These are phyloP conservation scores for Phialophora verrucosa DNA, from an alignment of 2,329 filamentous ascomycete genomes.

Conservation along the genomic window DNA sequence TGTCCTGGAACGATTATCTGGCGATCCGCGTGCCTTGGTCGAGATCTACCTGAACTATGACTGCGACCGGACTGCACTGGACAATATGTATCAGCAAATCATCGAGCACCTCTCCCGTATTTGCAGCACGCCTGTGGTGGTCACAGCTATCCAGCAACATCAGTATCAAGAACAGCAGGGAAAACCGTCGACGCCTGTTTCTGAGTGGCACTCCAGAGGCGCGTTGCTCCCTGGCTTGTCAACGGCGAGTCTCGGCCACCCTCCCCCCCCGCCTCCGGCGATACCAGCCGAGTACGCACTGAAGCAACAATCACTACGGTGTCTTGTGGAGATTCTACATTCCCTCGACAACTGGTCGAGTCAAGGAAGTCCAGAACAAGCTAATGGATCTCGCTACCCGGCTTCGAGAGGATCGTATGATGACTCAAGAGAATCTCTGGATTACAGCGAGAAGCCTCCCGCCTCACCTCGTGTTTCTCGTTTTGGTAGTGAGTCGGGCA, in stretches of 20 bases:
- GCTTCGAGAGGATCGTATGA: conserved; percentile 61
- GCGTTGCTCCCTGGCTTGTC: conserved; percentile 86
- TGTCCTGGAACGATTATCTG: conserved; percentile 80
- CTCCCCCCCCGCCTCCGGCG: conserved; percentile 56
- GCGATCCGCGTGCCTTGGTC: conserved; percentile 85
- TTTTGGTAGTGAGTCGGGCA: conserved; percentile 60
- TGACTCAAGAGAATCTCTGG: conserved; percentile 74
- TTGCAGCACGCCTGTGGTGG: conserved; percentile 75
- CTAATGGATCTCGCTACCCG: conserved; percentile 43
- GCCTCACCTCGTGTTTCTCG: conserved; percentile 66
- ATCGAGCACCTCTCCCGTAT: conserved; percentile 93
- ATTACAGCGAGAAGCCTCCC: conserved; percentile 60
- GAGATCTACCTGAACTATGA: conserved; percentile 98
- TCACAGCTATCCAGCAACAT: conserved; percentile 80
- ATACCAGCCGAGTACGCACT: conserved; percentile 85
- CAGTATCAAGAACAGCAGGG: conserved; percentile 80
- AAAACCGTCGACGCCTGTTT: conserved; percentile 62
- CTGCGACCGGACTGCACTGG: conserved; percentile 86
- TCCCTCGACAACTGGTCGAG: conserved; percentile 94
- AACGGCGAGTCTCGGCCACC: conserved; percentile 71
- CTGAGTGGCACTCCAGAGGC: conserved; percentile 86
- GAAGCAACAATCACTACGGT: conserved; percentile 87
- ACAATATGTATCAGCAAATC: conserved; percentile 94
- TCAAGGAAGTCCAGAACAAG: conserved; percentile 64
- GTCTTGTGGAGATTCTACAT: conserved; percentile 82